Conservation (phyloP, 805 yeast genomes). For the Komagataella mondaviorum region DNA sequence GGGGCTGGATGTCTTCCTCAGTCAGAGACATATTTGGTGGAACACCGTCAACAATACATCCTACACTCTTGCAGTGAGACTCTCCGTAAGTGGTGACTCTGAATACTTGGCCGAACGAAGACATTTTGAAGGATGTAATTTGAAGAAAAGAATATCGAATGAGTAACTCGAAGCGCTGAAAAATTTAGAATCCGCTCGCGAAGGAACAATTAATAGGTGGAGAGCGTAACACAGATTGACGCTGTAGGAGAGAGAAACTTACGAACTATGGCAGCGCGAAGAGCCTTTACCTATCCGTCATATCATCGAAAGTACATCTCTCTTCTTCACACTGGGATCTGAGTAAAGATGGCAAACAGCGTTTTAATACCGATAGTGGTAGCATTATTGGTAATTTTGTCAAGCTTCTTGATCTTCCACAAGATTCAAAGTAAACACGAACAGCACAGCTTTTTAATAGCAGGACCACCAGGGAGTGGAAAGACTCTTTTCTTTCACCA, state of each 20-base stretch:
- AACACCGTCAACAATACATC: constrained; percentile 96
- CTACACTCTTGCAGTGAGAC: constrained; percentile 94
- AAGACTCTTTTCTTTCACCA: constrained; percentile 6
- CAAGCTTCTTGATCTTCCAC: not conserved
- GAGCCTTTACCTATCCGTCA: not conserved
- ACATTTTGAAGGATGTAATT: constrained; percentile 27
- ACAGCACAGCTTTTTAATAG: constrained; percentile 4
- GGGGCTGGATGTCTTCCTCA: constrained; percentile 89
- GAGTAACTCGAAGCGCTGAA: not conserved
- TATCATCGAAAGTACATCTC: constrained; percentile 1
- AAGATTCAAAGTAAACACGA: not conserved
- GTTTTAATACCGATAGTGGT: not conserved
- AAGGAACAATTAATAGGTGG: not conserved
- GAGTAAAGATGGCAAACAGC: constrained; percentile 9
- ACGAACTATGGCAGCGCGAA: not conserved
- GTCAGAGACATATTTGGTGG: constrained; percentile 87
- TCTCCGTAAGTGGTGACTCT: constrained; percentile 95
- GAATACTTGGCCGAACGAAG: constrained; percentile 54
- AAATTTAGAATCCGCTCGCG: not conserved
- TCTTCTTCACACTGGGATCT: constrained; percentile 11
- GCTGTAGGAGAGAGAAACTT: not conserved
- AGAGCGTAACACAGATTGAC: not conserved
- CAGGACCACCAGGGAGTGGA: constrained; percentile 6
- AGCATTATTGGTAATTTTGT: not conserved
- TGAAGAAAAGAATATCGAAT: not conserved